phyloP scores from a whole-genome alignment of 1,284 basidiomycete genomes.

The Ustilago trichophora region DNA sequence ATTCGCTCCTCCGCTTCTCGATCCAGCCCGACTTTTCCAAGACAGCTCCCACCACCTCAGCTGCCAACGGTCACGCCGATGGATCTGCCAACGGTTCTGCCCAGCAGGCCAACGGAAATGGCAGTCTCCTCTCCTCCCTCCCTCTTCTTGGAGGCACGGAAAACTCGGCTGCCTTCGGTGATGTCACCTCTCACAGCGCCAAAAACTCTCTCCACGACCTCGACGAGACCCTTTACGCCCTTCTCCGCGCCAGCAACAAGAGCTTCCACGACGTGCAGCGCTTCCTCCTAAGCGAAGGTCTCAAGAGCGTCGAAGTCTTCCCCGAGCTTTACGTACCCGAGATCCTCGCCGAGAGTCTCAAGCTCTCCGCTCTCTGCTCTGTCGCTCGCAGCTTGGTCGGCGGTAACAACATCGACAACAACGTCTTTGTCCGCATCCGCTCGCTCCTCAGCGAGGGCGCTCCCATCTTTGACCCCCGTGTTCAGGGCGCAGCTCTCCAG shows the following conservation, averaged over 20 bases:
- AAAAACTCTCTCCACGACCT: constrained; percentile 63
- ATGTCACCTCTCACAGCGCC: constrained; percentile 55
- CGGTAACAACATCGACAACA: constrained; percentile 69
- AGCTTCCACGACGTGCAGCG: constrained; percentile 60
- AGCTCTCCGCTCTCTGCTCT: constrained; percentile 85
- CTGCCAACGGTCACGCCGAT: constrained; percentile 11
- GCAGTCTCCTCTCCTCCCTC: constrained; percentile 40
- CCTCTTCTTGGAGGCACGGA: constrained; percentile 30
- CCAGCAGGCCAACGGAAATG: constrained; percentile 1
- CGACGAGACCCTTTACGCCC: constrained; percentile 38
- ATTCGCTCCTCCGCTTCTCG: constrained; percentile 71
- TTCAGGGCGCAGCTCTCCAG: constrained; percentile 86
- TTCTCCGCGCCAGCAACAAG: constrained; percentile 57
- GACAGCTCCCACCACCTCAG: neutral
- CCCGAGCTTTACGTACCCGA: constrained; percentile 54
- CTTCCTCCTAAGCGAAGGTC: constrained; percentile 57
- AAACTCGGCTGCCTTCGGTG: constrained; percentile 44
- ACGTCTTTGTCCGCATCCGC: constrained; percentile 77
- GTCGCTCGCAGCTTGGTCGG: constrained; percentile 74
- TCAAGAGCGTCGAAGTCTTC: constrained; percentile 46
- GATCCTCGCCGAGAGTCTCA: constrained; percentile 70
- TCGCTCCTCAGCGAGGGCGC: constrained; percentile 82
- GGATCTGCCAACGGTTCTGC: constrained; percentile 11
- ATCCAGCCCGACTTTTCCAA: constrained; percentile 23
- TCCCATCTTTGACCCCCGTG: constrained; percentile 79